Base-by-base conservation (phyloP, 2,329 filamentous ascomycete species). In the Diaporthe vaccinii region DNA sequence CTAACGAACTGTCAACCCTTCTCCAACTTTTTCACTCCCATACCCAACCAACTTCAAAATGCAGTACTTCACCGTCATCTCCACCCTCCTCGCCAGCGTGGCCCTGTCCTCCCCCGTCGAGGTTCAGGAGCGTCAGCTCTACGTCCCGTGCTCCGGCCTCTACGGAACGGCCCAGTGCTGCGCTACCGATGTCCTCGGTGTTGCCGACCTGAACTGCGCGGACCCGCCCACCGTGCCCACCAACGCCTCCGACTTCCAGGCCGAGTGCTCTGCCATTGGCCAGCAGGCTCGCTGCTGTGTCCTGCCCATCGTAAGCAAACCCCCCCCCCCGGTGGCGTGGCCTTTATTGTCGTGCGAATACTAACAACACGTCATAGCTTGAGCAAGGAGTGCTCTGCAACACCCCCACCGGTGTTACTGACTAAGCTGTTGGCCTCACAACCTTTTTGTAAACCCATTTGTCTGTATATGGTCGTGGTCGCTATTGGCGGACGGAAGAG, bases 241-340 rank as follows among this genome's bases (percentile, higher is more conserved):
- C 65, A 74, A 53, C 61, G 80, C 79, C 25, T 25, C 31, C 61
- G 57, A 79, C 39, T 82, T 82, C 78, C 77, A 77, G 36, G 81
- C 82, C 31, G 82, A 86, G 77, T 91, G 89, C 79, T 72, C 88
- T 3, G 84, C 78, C 7, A 84, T 85, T 7, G 89, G 89, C 70
- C 89, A 91, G 83, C 86, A 87, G 76, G 89, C 89, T 74, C 88
- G 88, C 78, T 91, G 90, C 87, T 92, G 90, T 78, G 81, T 87
- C 17, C 78, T 91, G 25, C 89, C 89, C 10, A 85, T 91, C 78
- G 80, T 81, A 65, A 75, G 80, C 79, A 20, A 6, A 10, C 31
- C 12, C 2, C 20, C 28, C 49, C 1, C 4, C 12, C n/a, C 8
- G 20, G 2, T 20, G 1, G 1, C 31, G 3, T n/a, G 10, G 41